Evolutionary conservation across 768 basidiomycete species (phyloP).

Genomic region (Boletus pseudopeckii): DNA sequence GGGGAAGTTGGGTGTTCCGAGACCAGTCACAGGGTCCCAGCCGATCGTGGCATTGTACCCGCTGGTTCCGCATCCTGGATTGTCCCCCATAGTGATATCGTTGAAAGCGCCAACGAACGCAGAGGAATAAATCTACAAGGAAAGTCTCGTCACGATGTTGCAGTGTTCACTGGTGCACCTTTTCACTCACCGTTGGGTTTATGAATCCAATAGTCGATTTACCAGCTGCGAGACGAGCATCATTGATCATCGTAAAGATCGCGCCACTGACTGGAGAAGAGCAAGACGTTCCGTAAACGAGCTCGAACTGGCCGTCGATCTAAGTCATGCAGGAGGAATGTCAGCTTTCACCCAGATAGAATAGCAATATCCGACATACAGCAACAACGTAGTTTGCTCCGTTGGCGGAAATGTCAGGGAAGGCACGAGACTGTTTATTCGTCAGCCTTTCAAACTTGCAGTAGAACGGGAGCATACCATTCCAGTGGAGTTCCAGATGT

Average conservation of each 20-base stretch:
- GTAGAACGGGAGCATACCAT: conserved; percentile 12
- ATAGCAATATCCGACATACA: conserved; percentile 4
- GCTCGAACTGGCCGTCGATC: conserved; percentile 36
- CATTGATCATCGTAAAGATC: conserved; percentile 37
- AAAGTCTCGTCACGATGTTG: neutral
- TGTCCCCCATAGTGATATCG: conserved; percentile 20
- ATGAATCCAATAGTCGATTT: conserved; percentile 40
- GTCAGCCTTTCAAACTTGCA: conserved; percentile 29
- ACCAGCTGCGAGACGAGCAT: conserved; percentile 31
- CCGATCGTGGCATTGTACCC: conserved; percentile 25
- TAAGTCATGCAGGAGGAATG: conserved; percentile 1
- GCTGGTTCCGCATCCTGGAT: conserved; percentile 28
- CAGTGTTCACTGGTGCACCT: conserved; percentile 11
- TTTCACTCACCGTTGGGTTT: conserved; percentile 42
- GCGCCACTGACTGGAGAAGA: conserved; percentile 31
- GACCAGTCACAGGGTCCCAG: conserved; percentile 36
- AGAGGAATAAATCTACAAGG: conserved; percentile 16
- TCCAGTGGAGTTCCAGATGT: conserved; percentile 28
- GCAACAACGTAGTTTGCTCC: conserved; percentile 32
- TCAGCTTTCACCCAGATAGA: neutral
- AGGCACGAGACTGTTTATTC: conserved; percentile 34
- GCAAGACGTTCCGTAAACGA: conserved; percentile 33
- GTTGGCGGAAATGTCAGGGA: conserved; percentile 37
- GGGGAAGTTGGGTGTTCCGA: conserved; percentile 44
- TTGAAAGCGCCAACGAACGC: conserved; percentile 16